Conservation (phyloP, 495 filamentous ascomycete species). For the Chaetomium tenue region DNA sequence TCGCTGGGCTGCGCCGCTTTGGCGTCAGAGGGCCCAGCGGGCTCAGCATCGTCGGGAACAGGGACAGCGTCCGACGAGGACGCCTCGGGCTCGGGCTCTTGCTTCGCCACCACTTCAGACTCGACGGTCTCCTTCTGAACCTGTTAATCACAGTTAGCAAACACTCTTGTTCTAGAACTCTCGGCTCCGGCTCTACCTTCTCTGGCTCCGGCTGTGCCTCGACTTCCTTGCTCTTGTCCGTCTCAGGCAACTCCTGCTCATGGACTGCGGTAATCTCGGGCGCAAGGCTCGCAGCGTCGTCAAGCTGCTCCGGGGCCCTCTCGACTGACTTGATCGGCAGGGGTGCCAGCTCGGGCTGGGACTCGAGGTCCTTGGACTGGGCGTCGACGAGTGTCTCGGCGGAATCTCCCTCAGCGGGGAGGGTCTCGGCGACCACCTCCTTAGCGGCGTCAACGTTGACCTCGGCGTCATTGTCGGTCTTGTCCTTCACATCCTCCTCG, state of each 20-base stretch:
- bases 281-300: not conserved
- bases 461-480: not conserved
- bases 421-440: not conserved
- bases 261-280: constrained; percentile 6
- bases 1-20: constrained; percentile 27
- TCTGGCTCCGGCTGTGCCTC: constrained; percentile 28
- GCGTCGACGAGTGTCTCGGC: constrained; percentile 10
- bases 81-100: constrained; percentile 23
- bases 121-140: constrained; percentile 14
- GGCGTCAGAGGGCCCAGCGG: constrained; percentile 34
- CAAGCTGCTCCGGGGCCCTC: not conserved
- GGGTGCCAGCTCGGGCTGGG: constrained; percentile 14
- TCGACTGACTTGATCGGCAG: constrained; percentile 20
- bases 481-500: constrained; percentile 12
- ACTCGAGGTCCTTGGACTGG: constrained; percentile 2
- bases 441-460: not conserved
- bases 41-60: constrained; percentile 29
- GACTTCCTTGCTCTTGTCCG: constrained; percentile 7
- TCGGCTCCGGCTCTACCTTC: constrained; percentile 31
- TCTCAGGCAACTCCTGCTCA: not conserved
- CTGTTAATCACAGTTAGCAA: constrained; percentile 24
- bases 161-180: constrained; percentile 20
- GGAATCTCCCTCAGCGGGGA: not conserved
- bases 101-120: constrained; percentile 17
- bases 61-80: constrained; percentile 15